phyloP scores from a whole-genome alignment of 768 basidiomycete species.

The Cystobasidium onofrii region DNA sequence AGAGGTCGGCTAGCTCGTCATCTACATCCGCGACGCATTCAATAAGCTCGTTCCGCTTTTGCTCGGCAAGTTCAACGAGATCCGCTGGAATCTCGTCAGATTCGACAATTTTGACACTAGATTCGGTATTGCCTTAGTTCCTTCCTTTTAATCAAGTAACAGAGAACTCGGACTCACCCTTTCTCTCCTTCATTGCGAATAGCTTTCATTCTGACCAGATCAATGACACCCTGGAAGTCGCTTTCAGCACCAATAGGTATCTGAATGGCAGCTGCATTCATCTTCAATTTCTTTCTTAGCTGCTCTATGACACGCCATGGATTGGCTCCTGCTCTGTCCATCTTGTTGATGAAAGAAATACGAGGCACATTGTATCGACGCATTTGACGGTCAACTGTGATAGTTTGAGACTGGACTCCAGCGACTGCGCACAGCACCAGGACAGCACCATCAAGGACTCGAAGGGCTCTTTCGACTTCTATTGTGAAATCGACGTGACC shows the following conservation, averaged over 20 bases:
- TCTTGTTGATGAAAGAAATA: conserved; percentile 95
- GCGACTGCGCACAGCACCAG: conserved; percentile 93
- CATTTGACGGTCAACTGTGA: conserved; percentile 98
- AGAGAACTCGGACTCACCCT: conserved; percentile 55
- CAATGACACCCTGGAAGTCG: conserved; percentile 80
- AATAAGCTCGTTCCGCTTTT: conserved; percentile 81
- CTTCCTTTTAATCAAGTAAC: background rate
- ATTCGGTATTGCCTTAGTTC: background rate
- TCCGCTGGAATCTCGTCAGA: conserved; percentile 78
- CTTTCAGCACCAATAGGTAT: conserved; percentile 88
- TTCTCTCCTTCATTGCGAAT: conserved; percentile 90
- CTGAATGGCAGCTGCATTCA: conserved; percentile 88
- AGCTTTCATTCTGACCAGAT: conserved; percentile 87
- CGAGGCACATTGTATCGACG: conserved; percentile 89
- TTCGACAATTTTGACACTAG: conserved; percentile 66
- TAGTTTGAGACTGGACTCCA: conserved; percentile 97
- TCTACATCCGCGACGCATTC: conserved; percentile 95
- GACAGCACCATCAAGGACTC: conserved; percentile 93
- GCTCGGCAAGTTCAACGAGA: conserved; percentile 63
- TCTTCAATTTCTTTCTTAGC: conserved; percentile 80
- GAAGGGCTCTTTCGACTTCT: conserved; percentile 91
- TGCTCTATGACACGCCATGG: conserved; percentile 91
- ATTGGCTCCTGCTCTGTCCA: conserved; percentile 96
- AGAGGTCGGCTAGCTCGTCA: conserved; percentile 82
- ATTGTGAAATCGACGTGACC: conserved; percentile 99